Evolutionary conservation across 129 eudicot species (phyloP).

Genomic region (Smallanthus sonchifolius): DNA sequence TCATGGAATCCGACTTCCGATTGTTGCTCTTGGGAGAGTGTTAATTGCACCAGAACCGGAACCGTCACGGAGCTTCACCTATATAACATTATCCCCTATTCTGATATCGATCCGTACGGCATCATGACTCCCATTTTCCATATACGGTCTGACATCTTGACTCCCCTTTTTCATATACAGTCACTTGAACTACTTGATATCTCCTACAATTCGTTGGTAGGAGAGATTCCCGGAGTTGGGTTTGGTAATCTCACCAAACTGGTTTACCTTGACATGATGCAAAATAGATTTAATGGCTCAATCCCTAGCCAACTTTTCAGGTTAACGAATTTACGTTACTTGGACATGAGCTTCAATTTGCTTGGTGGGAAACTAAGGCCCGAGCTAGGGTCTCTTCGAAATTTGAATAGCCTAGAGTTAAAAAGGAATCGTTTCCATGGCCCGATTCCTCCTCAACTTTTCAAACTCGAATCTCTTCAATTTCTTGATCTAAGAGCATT

Average conservation of each 20-base stretch:
- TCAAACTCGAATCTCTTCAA: slow-evolving; percentile 22
- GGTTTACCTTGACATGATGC: slow-evolving; percentile 39
- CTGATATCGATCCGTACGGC: neutral
- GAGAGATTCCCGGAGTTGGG: slow-evolving; percentile 37
- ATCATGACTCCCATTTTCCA: slow-evolving; percentile 42
- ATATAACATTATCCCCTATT: slow-evolving; percentile 19
- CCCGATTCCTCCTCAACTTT: slow-evolving; percentile 36
- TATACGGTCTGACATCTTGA: too few species aligned
- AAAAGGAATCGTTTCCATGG: slow-evolving; percentile 30
- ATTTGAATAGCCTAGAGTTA: slow-evolving; percentile 21
- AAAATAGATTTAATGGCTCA: slow-evolving; percentile 34
- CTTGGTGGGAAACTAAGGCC: slow-evolving; percentile 27
- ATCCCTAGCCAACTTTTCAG: slow-evolving; percentile 35
- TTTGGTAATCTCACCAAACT: slow-evolving; percentile 43
- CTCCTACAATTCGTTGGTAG: slow-evolving; percentile 34
- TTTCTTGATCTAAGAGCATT: slow-evolving; percentile 45
- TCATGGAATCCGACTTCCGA: slow-evolving; percentile 43
- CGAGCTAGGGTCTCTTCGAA: slow-evolving; percentile 25
- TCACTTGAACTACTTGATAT: slow-evolving; percentile 36
- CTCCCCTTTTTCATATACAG: too few species aligned
- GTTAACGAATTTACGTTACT: slow-evolving; percentile 27
- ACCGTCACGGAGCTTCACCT: slow-evolving; percentile 34
- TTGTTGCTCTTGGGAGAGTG: slow-evolving; percentile 57
- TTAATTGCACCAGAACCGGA: slow-evolving; percentile 18
- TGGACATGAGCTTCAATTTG: slow-evolving; percentile 38